These are phyloP conservation scores for Lonicera japonica DNA, from an alignment of 129 eudicot species.

Conservation along the genomic window DNA sequence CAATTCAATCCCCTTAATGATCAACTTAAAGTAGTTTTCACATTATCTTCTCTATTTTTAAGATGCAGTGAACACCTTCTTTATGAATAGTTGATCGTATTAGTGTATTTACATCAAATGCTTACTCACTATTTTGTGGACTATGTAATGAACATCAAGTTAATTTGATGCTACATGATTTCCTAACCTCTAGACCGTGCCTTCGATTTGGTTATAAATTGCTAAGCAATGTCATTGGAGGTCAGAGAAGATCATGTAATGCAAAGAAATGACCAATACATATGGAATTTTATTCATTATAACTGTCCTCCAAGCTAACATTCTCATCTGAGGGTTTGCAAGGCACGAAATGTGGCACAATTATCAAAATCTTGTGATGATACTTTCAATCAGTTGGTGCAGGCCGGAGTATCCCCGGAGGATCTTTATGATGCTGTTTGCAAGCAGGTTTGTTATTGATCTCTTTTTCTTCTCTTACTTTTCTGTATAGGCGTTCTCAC, in stretches of 20 bases:
- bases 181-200: background rate
- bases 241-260: background rate
- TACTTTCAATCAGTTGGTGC: conserved; percentile 74
- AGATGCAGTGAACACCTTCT: background rate
- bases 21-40: background rate
- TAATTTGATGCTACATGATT: conserved; percentile 1
- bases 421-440: conserved; percentile 77
- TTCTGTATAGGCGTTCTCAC: background rate
- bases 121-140: background rate
- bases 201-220: background rate
- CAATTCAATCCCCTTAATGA: background rate
- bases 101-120: too few species aligned
- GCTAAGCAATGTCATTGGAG: background rate
- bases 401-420: conserved; percentile 79
- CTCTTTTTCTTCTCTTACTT: background rate
- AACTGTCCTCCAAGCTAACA: conserved; percentile 4
- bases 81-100: too few species aligned
- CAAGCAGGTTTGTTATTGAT: conserved; percentile 56
- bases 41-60: background rate
- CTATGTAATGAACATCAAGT: background rate
- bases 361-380: conserved; percentile 93
- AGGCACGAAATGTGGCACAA: conserved; percentile 42
- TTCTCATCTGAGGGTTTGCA: conserved; percentile 46
- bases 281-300: background rate
- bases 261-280: background rate